Base-by-base conservation (phyloP, 805 yeast genomes). In the Saccharomycopsis sp. region DNA sequence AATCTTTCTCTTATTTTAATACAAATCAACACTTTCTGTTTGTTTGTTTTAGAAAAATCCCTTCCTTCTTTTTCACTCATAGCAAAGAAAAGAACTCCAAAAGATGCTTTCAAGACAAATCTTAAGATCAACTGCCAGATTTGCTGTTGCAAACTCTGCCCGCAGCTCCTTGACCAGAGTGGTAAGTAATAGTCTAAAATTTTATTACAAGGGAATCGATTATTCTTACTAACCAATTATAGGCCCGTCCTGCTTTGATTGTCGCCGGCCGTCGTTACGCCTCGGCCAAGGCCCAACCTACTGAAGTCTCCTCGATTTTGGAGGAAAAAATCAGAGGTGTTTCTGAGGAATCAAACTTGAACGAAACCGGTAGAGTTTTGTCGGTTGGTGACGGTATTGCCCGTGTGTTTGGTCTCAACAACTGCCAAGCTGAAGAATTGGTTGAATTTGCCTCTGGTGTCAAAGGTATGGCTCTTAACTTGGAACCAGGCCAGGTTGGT, bases 331-430 rank as follows among this genome's bases (percentile, higher is more conserved):
- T 92, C 75, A 88, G 96, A 76, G 98, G 98, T 73, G 94, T 89
- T 60, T 79, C 95, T 52, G 92, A 86, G 62, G 97, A 89, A 71
- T 85, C 96, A 60, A 79, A 85, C 81, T 80, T 92, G 63, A 86
- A 92, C 70, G 98, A 92, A 75, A 94, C 98, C 65, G 99, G 99
- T 69, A 86, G 95, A 73, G 98, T 92, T 63, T 77, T 92, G 65
- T 82, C 96, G 56, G 96, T 92, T 64, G 98, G 98, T 83, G 99
- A 92, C 72, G 99, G 99, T 92, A 92, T 92, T 66, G 99, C 98
- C 68, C 94, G 97, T 80, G 95, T 92, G 63, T 92, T 84, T 74
- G 99, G 99, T 74, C 76, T 92, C 62, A 92, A 88, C 92, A 92
- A 92, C 79, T 80, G 87, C 71, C 97, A 89, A 78, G 98, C 98